Percentiles rank a stretch among this genome's conserved stretches.
phyloP scores from a whole-genome alignment of 495 filamentous ascomycete genomes.

The Chaetomium cochliodes region DNA sequence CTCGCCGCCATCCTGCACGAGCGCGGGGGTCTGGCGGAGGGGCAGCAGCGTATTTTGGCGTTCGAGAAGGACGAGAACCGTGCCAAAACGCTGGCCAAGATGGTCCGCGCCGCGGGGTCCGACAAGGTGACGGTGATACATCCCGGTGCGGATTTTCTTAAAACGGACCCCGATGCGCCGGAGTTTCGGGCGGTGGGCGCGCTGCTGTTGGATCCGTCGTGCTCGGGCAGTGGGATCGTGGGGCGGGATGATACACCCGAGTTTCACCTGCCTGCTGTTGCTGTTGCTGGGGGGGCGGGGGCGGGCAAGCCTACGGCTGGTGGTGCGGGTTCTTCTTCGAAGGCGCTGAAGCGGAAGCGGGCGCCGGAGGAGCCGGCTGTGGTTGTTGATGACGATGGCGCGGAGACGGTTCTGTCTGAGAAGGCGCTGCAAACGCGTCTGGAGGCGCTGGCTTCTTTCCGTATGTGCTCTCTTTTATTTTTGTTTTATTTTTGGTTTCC shows the following conservation, averaged over 20 bases:
- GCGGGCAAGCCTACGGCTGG: not conserved
- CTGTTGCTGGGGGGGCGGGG: slow-evolving; percentile 23
- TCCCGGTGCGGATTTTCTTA: slow-evolving; percentile 75
- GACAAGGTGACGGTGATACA: slow-evolving; percentile 61
- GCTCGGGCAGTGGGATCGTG: slow-evolving; percentile 91
- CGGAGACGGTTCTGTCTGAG: slow-evolving; percentile 45
- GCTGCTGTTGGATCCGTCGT: slow-evolving; percentile 86
- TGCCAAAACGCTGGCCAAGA: slow-evolving; percentile 71
- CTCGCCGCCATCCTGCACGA: slow-evolving; percentile 66
- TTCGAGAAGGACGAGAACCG: slow-evolving; percentile 69
- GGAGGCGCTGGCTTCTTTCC: slow-evolving; percentile 68
- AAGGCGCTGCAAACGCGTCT: slow-evolving; percentile 57
- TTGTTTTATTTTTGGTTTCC: not conserved
- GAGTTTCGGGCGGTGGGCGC: slow-evolving; percentile 62
- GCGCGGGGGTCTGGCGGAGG: slow-evolving; percentile 7
- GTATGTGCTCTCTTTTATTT: not conserved
- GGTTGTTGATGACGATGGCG: slow-evolving; percentile 52
- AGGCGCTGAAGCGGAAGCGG: slow-evolving; percentile 1
- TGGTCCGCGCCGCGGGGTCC: slow-evolving; percentile 75
- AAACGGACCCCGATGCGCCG: slow-evolving; percentile 56
- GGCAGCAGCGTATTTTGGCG: slow-evolving; percentile 51
- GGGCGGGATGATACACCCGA: slow-evolving; percentile 73
- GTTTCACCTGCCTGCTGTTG: slow-evolving; percentile 49
- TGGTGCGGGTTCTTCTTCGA: not conserved
- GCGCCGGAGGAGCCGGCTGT: slow-evolving; percentile 22